These are phyloP conservation scores for Colletotrichum eremochloae DNA, from an alignment of 2,329 filamentous ascomycete genomes.

Conservation along the genomic window DNA sequence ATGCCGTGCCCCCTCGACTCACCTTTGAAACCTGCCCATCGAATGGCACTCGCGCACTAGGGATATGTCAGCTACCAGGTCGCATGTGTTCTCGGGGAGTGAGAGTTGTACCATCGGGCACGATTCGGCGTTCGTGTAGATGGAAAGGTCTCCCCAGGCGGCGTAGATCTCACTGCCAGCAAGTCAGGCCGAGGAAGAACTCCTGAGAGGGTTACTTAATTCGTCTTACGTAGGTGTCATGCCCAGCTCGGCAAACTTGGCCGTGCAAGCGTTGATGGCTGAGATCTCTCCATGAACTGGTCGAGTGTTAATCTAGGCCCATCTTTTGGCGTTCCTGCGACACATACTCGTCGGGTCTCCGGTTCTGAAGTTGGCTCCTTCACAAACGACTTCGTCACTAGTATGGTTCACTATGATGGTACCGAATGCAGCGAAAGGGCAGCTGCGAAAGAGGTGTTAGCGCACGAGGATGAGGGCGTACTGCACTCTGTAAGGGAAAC, in stretches of 20 bases:
- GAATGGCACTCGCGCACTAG: constrained; percentile 65
- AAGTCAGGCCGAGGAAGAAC: background rate
- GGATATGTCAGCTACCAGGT: background rate
- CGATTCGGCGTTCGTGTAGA: constrained; percentile 70
- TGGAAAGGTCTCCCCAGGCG: constrained; percentile 60
- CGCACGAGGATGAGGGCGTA: background rate
- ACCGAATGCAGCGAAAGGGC: constrained; percentile 67
- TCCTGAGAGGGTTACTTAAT: accelerated
- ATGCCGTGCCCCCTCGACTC: background rate
- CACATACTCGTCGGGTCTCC: constrained; percentile 31
- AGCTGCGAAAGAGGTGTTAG: constrained; percentile 45
- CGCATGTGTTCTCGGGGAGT: background rate
- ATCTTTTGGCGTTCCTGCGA: accelerated
- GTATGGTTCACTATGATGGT: constrained; percentile 70
- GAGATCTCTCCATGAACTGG: constrained; percentile 38
- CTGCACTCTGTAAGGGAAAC: background rate
- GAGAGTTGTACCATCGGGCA: constrained; percentile 60
- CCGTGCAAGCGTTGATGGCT: constrained; percentile 35
- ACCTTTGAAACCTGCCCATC: constrained; percentile 64
- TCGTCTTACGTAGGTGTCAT: constrained; percentile 29
- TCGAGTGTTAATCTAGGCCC: background rate
- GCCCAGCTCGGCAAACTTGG: constrained; percentile 26
- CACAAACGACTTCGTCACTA: constrained; percentile 49
- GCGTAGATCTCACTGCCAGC: constrained; percentile 50
- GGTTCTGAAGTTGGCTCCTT: constrained; percentile 36